phyloP scores from a whole-genome alignment of 306 rosid species.

The Acacia confusa region DNA sequence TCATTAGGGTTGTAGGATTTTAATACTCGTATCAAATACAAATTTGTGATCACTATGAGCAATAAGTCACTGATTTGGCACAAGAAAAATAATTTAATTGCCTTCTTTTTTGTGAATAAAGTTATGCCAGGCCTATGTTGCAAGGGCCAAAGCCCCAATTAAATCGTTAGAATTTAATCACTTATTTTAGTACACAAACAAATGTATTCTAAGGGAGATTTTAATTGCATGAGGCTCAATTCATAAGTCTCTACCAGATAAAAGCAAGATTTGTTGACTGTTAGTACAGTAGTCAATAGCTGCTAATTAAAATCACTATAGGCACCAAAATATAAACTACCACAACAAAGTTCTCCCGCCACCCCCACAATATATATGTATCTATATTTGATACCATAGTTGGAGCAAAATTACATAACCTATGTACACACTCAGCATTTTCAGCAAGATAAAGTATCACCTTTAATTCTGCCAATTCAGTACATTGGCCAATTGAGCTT shows the following conservation, averaged over 20 bases:
- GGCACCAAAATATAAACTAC: not conserved
- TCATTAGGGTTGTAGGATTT: no score
- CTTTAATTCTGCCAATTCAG: slow-evolving; percentile 74
- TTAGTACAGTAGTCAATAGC: not conserved
- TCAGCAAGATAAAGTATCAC: slow-evolving; percentile 45
- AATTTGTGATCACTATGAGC: no score
- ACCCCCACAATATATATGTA: not conserved
- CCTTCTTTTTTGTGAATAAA: no score
- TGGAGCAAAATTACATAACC: slow-evolving; percentile 11
- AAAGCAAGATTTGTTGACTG: not conserved
- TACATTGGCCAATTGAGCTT: slow-evolving; percentile 71
- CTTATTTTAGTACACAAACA: no score
- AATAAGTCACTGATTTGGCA: no score
- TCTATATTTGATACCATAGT: not conserved
- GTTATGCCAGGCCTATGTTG: no score
- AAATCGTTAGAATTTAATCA: no score
- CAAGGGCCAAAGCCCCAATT: no score
- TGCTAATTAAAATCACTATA: not conserved
- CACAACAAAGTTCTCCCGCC: not conserved
- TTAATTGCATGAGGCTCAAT: not conserved
- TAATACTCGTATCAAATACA: no score
- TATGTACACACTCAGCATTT: slow-evolving; percentile 6
- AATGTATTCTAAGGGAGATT: not conserved
- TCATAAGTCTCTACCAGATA: slow-evolving; percentile 2
- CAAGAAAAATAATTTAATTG: no score